These are phyloP conservation scores for Podospora pseudoanserina DNA, from an alignment of 495 filamentous ascomycete species.

Conservation along the genomic window DNA sequence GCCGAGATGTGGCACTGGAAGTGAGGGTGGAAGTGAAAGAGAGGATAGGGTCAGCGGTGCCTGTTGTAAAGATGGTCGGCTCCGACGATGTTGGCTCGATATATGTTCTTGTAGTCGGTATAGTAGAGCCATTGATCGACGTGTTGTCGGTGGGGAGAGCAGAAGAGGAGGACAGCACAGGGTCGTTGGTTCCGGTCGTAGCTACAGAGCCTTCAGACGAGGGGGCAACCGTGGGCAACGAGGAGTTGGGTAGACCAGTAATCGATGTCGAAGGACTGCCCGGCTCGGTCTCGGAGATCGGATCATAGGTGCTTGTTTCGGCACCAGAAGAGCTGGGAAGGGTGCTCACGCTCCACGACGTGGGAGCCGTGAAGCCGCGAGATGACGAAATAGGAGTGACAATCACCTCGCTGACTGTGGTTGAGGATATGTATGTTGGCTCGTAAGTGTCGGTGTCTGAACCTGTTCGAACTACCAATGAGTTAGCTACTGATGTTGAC, in stretches of 20 bases:
- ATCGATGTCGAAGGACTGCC: neutral
- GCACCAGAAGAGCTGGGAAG: neutral
- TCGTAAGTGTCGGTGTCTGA: neutral
- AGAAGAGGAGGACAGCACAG: neutral
- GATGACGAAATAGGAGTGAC: neutral
- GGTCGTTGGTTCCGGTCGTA: neutral
- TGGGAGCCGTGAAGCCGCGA: neutral
- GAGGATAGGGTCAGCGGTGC: neutral
- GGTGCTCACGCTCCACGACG: neutral
- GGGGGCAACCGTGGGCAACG: neutral
- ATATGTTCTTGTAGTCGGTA: neutral
- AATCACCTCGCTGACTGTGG: neutral
- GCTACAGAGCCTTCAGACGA: neutral
- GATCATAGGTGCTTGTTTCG: neutral
- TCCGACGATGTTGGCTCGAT: neutral
- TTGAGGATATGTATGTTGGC: neutral
- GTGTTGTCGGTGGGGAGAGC: neutral
- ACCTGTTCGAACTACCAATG: neutral
- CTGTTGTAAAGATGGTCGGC: neutral
- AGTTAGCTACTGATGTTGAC: neutral
- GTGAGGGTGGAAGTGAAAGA: neutral
- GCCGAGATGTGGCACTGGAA: neutral
- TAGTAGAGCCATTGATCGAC: neutral
- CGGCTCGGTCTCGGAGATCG: neutral
- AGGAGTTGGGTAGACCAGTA: neutral